A percentile compares a stretch with the other conserved stretches of the same genome.
phyloP scores from a whole-genome alignment of 2,329 filamentous ascomycete species.

The Aspergillus piperis region DNA sequence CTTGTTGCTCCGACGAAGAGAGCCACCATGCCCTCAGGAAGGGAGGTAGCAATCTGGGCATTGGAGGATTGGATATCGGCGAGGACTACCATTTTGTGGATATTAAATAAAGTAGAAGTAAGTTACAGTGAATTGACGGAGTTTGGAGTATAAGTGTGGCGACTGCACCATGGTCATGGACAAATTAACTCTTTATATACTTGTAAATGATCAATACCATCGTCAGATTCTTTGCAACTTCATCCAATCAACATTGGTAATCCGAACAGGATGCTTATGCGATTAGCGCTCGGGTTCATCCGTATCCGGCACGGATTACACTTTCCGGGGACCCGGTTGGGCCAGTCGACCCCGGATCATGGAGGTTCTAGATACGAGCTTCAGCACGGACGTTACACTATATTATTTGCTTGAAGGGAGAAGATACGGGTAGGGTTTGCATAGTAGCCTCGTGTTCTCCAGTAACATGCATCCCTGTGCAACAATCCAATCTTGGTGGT shows the following conservation, averaged over 20 bases:
- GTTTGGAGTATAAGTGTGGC: neutral
- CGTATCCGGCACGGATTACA: neutral
- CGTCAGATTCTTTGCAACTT: too few species aligned
- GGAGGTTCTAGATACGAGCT: neutral
- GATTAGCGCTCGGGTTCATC: neutral
- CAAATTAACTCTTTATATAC: too few species aligned
- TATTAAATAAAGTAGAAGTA: too few species aligned
- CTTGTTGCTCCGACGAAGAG: conserved; percentile 56
- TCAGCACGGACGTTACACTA: too few species aligned
- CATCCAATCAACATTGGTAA: neutral
- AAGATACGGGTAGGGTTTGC: neutral
- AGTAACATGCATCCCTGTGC: neutral
- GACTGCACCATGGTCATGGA: too few species aligned
- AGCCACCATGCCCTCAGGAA: conserved; percentile 42
- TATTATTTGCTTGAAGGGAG: neutral
- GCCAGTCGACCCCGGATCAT: neutral
- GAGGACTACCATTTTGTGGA: neutral
- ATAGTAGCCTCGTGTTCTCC: neutral
- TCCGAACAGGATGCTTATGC: neutral
- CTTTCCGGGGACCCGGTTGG: neutral
- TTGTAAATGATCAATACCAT: too few species aligned
- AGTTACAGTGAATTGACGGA: neutral
- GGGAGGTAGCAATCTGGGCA: neutral
- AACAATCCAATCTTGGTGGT: neutral
- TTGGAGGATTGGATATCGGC: neutral